Evolutionary conservation across 129 eudicot species (phyloP).

Genomic region (Lactuca saligna): DNA sequence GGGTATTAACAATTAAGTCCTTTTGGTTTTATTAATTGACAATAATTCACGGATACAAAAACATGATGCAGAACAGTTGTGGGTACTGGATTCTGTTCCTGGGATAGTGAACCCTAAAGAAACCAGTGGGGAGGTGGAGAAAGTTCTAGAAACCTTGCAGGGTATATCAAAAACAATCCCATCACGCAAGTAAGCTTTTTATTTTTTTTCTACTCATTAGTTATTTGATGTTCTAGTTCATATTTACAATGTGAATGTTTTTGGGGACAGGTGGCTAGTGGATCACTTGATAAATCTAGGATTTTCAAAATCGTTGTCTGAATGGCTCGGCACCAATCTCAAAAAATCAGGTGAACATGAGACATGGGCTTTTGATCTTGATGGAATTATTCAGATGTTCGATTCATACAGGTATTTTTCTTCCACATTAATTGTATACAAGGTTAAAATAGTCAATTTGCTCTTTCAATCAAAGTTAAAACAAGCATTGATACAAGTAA

Average conservation of each 20-base stretch:
- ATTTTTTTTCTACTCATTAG: slow-evolving; percentile 9
- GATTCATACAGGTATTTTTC: slow-evolving; percentile 70
- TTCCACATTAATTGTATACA: background rate
- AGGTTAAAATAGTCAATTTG: background rate
- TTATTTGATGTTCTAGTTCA: background rate
- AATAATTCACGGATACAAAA: slow-evolving; percentile 37
- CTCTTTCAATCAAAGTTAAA: background rate
- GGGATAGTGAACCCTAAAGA: slow-evolving; percentile 64
- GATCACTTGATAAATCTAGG: slow-evolving; percentile 81
- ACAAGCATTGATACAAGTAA: background rate
- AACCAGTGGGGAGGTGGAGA: slow-evolving; percentile 86
- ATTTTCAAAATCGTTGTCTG: slow-evolving; percentile 75
- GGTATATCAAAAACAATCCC: slow-evolving; percentile 71
- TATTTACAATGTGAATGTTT: background rate
- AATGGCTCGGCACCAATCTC: slow-evolving; percentile 91
- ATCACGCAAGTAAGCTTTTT: slow-evolving; percentile 64
- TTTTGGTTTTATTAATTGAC: background rate
- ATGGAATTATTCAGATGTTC: slow-evolving; percentile 85
- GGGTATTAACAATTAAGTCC: background rate
- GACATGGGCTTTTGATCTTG: slow-evolving; percentile 88
- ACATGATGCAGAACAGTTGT: slow-evolving; percentile 92
- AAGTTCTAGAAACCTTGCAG: slow-evolving; percentile 84
- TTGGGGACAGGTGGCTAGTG: slow-evolving; percentile 76
- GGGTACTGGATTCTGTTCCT: slow-evolving; percentile 97
- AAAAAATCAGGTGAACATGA: slow-evolving; percentile 64